Evolutionary conservation across 495 filamentous ascomycete genomes (phyloP), one percentile per base, ranked within the genome.

Genomic region (Friedmanniomyces endolithicus): DNA sequence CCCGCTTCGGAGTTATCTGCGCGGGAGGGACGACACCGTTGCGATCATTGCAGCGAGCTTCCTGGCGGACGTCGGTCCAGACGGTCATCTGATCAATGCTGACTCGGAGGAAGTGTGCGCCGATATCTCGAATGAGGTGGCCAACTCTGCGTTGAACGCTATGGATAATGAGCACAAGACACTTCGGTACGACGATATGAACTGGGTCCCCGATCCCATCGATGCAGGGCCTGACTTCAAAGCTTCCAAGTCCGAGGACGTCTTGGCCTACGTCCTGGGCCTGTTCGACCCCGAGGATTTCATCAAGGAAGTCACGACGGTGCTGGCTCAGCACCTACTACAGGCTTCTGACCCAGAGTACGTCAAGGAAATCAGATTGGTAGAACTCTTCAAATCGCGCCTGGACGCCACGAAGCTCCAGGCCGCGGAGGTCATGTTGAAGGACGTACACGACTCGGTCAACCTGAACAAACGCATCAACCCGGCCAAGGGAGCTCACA

Each of bases 371-470:
- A 77, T 80, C 19, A 74, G 78, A 6, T 88, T 95, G 6, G 78
- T 97, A 4, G 85, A 94, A 49, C 74, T 97, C 7, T 77, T 98
- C 43, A 97, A 95, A 69, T 69, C 85, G 8, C 83, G 90, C 6
- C 90, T 96, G 50, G 94, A 90, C 16, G 88, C 95, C 59, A 75
- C 80, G 3, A 78, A 83, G 9, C 72, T 96, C 41, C 92, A 97
- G 65, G 83, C 83, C 41, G 95, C 87, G 69, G 88, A 97, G 63
- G 92, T 99, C 55, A 99, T 99, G 92, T 77, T 97, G 25, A 84
- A 82, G 45, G 92, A 99, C 69, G 83, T 97, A n/a, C 76, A 83
- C 46, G 89, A 95, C 63, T 95, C 89, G 12, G 55, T 55, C 16
- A 48, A 3, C 9, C 35, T 62, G 8, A 52, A 52, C 19, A 75